Evolutionary conservation across 495 filamentous ascomycete species (phyloP).

Genomic region (Aspergillus mulundensis): DNA sequence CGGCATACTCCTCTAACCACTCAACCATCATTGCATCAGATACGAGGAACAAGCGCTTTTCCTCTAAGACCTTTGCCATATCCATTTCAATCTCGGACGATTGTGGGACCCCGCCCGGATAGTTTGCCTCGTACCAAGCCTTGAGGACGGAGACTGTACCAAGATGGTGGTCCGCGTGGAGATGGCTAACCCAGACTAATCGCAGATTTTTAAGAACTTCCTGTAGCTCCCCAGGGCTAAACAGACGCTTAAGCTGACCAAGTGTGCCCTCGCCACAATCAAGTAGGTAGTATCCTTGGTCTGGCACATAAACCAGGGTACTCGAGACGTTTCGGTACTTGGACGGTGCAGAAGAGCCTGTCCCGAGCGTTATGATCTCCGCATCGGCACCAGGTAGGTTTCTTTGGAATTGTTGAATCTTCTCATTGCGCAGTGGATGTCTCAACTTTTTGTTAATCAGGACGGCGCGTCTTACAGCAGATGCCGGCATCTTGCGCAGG

Average conservation of each 20-base stretch:
- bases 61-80: conserved; percentile 34
- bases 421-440: conserved; percentile 22
- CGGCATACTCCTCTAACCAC: conserved; percentile 73
- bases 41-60: conserved; percentile 54
- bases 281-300: conserved; percentile 75
- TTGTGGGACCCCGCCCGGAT: conserved; percentile 23
- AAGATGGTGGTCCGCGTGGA: conserved; percentile 95
- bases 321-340: conserved; percentile 94
- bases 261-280: conserved; percentile 93
- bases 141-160: conserved; percentile 73
- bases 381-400: conserved; percentile 65
- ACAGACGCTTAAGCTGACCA: conserved; percentile 80
- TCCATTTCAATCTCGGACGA: conserved; percentile 25
- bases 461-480: conserved; percentile 39
- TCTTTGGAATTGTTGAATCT: conserved; percentile 38
- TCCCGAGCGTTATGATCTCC: conserved; percentile 84
- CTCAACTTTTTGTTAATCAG: conserved; percentile 25
- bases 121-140: conserved; percentile 64
- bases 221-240: conserved; percentile 55
- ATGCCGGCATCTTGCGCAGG: conserved; percentile 33
- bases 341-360: conserved; percentile 81
- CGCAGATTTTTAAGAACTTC: conserved; percentile 72
- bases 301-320: conserved; percentile 80
- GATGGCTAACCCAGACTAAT: conserved; percentile 88
- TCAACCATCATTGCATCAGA: conserved; percentile 61